phyloP scores from a whole-genome alignment of 257 asterid genomes.

The Solanum sitiens region DNA sequence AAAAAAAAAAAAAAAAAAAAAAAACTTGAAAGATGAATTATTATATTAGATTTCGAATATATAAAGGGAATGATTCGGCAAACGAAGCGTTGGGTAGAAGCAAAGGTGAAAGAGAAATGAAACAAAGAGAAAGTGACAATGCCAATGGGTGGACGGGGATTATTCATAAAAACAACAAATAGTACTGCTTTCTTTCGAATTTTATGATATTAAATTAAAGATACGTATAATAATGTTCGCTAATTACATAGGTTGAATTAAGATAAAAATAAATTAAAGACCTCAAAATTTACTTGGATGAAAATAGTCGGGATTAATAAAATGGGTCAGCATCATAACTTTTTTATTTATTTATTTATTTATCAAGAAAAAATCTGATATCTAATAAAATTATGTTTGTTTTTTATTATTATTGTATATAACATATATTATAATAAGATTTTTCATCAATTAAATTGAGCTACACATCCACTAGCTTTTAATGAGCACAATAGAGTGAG shows the following conservation, averaged over 20 bases:
- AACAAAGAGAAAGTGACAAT: neutral
- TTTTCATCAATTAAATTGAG: too few species aligned
- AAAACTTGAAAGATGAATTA: neutral
- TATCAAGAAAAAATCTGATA: too few species aligned
- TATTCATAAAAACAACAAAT: neutral
- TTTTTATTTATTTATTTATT: too few species aligned
- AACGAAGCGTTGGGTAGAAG: conserved; percentile 59
- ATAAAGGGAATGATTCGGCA: conserved; percentile 12
- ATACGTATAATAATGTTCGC: rapidly evolving
- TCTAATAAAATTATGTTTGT: too few species aligned
- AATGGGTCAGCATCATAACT: too few species aligned
- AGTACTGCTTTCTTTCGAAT: neutral
- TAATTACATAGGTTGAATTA: too few species aligned
- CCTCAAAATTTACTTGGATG: too few species aligned
- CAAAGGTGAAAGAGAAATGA: conserved; percentile 45
- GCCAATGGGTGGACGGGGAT: neutral
- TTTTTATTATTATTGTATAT: too few species aligned
- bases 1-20: neutral
- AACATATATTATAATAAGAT: neutral
- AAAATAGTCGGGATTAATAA: too few species aligned
- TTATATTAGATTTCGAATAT: neutral
- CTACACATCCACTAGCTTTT: too few species aligned
- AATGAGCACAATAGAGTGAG: neutral
- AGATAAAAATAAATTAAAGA: too few species aligned
- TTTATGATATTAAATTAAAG: neutral